Conservation (phyloP, 768 basidiomycete species). For the Trametes villosa region DNA sequence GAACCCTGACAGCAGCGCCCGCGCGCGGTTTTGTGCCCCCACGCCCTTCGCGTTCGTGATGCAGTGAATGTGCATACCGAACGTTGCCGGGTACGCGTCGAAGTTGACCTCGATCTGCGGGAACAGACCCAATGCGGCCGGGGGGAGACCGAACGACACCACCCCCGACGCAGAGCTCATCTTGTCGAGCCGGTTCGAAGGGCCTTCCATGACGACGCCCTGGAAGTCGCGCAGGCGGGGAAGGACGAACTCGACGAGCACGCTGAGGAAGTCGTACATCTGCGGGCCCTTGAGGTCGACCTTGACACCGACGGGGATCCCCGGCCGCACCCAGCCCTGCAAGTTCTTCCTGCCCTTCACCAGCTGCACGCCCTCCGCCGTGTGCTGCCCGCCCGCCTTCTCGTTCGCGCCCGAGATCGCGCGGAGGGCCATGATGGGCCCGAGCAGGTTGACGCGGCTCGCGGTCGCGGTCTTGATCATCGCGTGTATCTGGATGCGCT, state of each 20-base stretch:
- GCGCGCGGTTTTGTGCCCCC: constrained; percentile 89
- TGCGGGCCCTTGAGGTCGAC: constrained; percentile 88
- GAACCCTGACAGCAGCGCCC: constrained; percentile 88
- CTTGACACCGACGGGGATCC: constrained; percentile 84
- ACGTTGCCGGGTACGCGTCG: constrained; percentile 83
- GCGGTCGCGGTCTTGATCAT: constrained; percentile 81
- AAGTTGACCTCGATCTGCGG: constrained; percentile 95
- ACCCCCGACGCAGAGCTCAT: constrained; percentile 85
- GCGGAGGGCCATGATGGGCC: constrained; percentile 86
- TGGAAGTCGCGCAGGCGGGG: constrained; percentile 90
- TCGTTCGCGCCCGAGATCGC: constrained; percentile 85
- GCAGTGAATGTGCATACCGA: constrained; percentile 95
- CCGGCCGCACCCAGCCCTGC: constrained; percentile 84
- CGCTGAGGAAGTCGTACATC: constrained; percentile 94
- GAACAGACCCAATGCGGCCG: constrained; percentile 86
- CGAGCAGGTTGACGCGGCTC: constrained; percentile 74
- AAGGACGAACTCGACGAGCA: constrained; percentile 92
- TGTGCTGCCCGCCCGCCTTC: constrained; percentile 71
- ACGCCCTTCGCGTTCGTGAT: constrained; percentile 85
- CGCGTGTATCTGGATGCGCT: constrained; percentile 84
- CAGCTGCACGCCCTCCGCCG: constrained; percentile 78
- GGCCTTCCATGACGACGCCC: constrained; percentile 79
- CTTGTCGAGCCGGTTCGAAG: constrained; percentile 68
- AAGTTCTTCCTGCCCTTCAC: constrained; percentile 67
- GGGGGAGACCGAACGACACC: constrained; percentile 85